Evolutionary conservation across 805 yeast genomes (phyloP).

Genomic region (Hanseniaspora nectarophila): DNA sequence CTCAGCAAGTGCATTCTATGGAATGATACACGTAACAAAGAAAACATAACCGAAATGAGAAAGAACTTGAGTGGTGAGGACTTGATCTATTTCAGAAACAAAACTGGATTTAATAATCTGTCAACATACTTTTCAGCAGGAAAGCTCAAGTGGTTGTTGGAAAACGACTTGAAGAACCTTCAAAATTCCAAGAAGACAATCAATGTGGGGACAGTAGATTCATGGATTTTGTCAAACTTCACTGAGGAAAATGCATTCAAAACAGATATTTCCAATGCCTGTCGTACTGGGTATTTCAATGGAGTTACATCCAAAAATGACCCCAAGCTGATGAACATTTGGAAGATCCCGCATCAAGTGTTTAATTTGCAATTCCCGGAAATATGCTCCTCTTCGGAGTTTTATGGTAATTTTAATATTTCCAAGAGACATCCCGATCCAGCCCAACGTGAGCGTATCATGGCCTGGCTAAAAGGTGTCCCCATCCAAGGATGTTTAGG

Average conservation of each 20-base stretch:
- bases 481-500: slow-evolving; percentile 88
- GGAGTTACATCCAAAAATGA: slow-evolving; percentile 66
- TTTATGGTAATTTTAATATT: slow-evolving; percentile 40
- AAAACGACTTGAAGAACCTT: slow-evolving; percentile 56
- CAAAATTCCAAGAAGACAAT: slow-evolving; percentile 63
- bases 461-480: slow-evolving; percentile 31
- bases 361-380: slow-evolving; percentile 24
- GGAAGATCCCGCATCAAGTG: slow-evolving; percentile 34
- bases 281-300: slow-evolving; percentile 83
- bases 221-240: slow-evolving; percentile 82
- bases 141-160: slow-evolving; percentile 78
- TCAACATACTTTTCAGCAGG: slow-evolving; percentile 88
- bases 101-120: slow-evolving; percentile 67
- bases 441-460: background rate
- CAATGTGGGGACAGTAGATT: slow-evolving; percentile 80
- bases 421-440: slow-evolving; percentile 34
- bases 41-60: slow-evolving; percentile 52
- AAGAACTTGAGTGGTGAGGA: slow-evolving; percentile 41
- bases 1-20: slow-evolving; percentile 78
- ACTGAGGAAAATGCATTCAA: slow-evolving; percentile 59
- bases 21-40: slow-evolving; percentile 85
- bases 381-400: slow-evolving; percentile 65
- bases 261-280: slow-evolving; percentile 84
- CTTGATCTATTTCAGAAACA: slow-evolving; percentile 46
- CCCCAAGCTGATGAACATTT: slow-evolving; percentile 57